phyloP scores from a whole-genome alignment of 345 rosid species.

The Acer yangbiense region DNA sequence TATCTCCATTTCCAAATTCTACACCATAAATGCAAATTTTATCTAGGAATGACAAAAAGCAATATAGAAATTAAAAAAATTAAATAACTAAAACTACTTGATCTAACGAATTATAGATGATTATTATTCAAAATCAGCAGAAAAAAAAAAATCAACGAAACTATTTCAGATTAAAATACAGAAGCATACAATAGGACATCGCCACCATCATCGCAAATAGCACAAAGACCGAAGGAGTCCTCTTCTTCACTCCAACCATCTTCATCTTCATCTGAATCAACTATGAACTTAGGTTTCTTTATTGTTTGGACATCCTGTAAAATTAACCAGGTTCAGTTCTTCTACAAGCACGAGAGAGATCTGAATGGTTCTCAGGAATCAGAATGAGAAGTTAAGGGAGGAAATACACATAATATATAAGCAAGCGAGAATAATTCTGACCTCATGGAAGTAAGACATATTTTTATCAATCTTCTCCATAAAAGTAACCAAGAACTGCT shows the following conservation, averaged over 20 bases:
- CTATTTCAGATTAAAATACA: background rate
- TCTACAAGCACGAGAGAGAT: conserved; percentile 2
- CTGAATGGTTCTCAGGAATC: background rate
- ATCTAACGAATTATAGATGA: background rate
- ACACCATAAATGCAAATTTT: background rate
- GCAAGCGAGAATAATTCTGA: conserved; percentile 3
- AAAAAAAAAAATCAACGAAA: too few species aligned
- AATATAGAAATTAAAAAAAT: background rate
- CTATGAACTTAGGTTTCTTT: conserved; percentile 32
- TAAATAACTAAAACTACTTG: background rate
- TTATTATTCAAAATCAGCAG: background rate
- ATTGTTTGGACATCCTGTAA: conserved; percentile 32
- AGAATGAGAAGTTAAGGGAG: background rate
- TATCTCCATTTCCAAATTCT: background rate
- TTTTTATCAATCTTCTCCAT: background rate
- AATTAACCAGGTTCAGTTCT: background rate
- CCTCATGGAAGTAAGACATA: conserved; percentile 12
- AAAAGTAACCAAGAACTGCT: conserved; percentile 26
- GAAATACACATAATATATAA: conserved; percentile 22
- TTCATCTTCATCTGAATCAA: conserved; percentile 32
- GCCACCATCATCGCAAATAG: conserved; percentile 81
- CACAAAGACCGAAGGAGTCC: conserved; percentile 49
- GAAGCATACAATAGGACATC: conserved; percentile 49
- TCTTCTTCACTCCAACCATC: conserved; percentile 29
- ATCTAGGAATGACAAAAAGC: background rate